Evolutionary conservation across 1,284 basidiomycete species (phyloP).

Genomic region (Tylopilus sp.): DNA sequence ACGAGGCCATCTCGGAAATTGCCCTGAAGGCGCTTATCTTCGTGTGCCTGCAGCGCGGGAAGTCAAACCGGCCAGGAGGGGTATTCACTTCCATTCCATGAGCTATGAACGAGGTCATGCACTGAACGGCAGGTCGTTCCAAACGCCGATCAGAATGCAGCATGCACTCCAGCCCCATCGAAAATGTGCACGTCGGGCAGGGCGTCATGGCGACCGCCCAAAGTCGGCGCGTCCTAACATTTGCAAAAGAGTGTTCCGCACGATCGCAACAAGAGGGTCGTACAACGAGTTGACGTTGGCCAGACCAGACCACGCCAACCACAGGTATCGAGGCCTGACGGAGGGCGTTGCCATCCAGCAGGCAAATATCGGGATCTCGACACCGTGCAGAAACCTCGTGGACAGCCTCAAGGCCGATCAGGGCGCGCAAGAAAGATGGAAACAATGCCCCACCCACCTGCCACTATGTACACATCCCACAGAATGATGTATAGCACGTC

Average conservation of each 20-base stretch:
- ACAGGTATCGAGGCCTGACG: neutral
- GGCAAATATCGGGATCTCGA: neutral
- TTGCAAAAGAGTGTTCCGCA: neutral
- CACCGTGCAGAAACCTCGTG: slow-evolving; percentile 11
- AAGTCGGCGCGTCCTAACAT: neutral
- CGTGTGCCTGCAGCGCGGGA: neutral
- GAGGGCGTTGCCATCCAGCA: neutral
- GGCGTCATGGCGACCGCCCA: neutral
- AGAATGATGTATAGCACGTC: neutral
- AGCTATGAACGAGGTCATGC: neutral
- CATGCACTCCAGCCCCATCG: neutral
- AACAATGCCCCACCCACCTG: slow-evolving; percentile 6
- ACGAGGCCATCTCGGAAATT: neutral
- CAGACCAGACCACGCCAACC: neutral
- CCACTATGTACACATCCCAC: neutral
- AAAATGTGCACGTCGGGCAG: neutral
- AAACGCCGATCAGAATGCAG: slow-evolving; percentile 13
- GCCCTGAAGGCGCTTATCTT: neutral
- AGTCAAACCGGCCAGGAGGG: neutral
- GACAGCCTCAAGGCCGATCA: slow-evolving; percentile 16
- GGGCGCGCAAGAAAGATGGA: neutral
- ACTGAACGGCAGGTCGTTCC: neutral
- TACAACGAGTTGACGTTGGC: neutral
- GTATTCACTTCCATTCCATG: slow-evolving; percentile 10
- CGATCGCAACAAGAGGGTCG: neutral